phyloP scores from a whole-genome alignment of 2,329 filamentous ascomycete genomes.

The Penicillium sp. region DNA sequence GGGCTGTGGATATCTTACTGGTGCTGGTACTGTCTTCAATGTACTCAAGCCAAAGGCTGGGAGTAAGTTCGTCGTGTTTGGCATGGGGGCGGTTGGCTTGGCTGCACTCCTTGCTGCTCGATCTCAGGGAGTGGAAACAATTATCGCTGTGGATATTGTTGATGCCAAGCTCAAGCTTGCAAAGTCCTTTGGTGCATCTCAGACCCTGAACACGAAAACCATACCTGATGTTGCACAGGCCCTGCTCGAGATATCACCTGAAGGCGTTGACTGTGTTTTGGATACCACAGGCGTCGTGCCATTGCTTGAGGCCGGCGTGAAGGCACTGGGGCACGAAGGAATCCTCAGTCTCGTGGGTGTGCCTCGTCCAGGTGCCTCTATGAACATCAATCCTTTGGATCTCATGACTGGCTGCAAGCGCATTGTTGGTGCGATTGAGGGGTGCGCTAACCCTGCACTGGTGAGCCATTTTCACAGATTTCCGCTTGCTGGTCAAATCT shows the following conservation, averaged over 20 bases:
- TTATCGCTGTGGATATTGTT: conserved; percentile 53
- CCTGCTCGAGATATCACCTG: conserved; percentile 29
- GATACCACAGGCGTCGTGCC: conserved; percentile 34
- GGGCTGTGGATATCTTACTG: conserved; percentile 37
- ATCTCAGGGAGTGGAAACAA: conserved; percentile 19
- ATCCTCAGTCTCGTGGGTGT: conserved; percentile 38
- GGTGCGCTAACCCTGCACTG: conserved; percentile 30
- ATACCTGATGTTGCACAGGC: conserved; percentile 29
- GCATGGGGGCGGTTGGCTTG: conserved; percentile 31
- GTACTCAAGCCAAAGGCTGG: conserved; percentile 25
- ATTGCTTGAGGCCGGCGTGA: conserved; percentile 33
- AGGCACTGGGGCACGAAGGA: conserved; percentile 33
- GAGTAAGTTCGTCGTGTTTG: conserved; percentile 28
- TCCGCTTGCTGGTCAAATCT: not conserved
- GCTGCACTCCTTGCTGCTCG: conserved; percentile 24
- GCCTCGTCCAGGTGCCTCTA: conserved; percentile 25
- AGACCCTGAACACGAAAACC: conserved; percentile 39
- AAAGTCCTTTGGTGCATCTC: conserved; percentile 48
- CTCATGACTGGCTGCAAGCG: conserved; percentile 33
- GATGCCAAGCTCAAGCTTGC: conserved; percentile 46
- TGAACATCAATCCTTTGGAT: conserved; percentile 29
- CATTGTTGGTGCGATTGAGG: conserved; percentile 37
- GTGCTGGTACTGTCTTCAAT: conserved; percentile 36
- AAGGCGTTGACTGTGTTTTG: conserved; percentile 31
- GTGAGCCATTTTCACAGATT: not conserved